Percentiles rank a stretch among this genome's conserved stretches.
These are phyloP conservation scores for Xylaria scruposa DNA, from an alignment of 495 filamentous ascomycete genomes.

Conservation along the genomic window DNA sequence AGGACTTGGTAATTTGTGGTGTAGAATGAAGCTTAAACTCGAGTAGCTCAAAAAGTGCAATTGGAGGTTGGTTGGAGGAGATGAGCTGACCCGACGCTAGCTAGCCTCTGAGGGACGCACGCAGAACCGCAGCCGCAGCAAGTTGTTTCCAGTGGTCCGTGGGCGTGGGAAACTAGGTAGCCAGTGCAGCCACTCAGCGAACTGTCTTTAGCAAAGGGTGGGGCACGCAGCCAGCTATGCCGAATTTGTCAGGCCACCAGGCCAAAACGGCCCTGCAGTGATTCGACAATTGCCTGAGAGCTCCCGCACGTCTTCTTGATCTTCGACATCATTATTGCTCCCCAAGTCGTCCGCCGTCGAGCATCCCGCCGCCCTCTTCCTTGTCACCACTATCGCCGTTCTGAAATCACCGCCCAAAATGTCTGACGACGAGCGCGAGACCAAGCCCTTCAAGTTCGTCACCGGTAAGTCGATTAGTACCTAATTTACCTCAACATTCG, in stretches of 20 bases:
- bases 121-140: constrained; percentile 4
- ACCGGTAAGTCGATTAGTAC: constrained; percentile 73
- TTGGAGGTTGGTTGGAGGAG: constrained; percentile 23
- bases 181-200: constrained; percentile 31
- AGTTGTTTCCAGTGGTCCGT: constrained; percentile 22
- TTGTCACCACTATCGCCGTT: not conserved
- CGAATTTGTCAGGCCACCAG: constrained; percentile 41
- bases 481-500: constrained; percentile 48
- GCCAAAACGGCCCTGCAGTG: constrained; percentile 35
- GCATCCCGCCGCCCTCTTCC: constrained; percentile 25
- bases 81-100: constrained; percentile 12
- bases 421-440: constrained; percentile 90
- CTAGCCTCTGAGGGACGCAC: not conserved
- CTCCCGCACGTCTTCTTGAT: constrained; percentile 35
- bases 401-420: constrained; percentile 59
- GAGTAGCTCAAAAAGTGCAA: constrained; percentile 19
- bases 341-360: constrained; percentile 29
- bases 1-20: constrained; percentile 28
- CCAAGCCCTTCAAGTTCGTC: constrained; percentile 99
- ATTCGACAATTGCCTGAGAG: constrained; percentile 39
- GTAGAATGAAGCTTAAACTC: constrained; percentile 21
- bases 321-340: constrained; percentile 33
- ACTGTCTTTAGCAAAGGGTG: constrained; percentile 19
- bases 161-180: constrained; percentile 7
- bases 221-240: constrained; percentile 28